Conservation (phyloP, 345 rosid genomes). For the Boechera divaricarpa region DNA sequence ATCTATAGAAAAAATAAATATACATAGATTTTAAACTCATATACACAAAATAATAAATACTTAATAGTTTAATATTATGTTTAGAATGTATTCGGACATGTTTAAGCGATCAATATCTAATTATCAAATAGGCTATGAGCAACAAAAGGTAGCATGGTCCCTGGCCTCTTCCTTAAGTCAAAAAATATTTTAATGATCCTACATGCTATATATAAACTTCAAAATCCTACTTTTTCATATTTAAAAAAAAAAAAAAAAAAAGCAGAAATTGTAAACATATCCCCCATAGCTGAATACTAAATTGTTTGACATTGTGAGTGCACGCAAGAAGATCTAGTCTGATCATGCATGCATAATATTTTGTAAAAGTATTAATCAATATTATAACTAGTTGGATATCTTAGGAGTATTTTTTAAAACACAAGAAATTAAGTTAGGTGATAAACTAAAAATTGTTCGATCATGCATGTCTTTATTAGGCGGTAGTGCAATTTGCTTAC, state of each 20-base stretch:
- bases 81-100: conserved; percentile 18
- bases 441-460: not conserved
- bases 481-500: not conserved
- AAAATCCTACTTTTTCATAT: not conserved
- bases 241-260: too few relatives aligned
- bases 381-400: not conserved
- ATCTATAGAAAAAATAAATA: too few relatives aligned
- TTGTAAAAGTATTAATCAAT: not conserved
- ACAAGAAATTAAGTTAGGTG: not conserved
- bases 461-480: not conserved
- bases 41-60: not conserved
- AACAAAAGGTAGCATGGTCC: conserved; percentile 38
- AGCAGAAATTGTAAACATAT: conserved; percentile 11
- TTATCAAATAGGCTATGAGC: conserved; percentile 22
- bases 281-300: not conserved
- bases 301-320: conserved; percentile 9
- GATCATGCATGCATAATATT: not conserved
- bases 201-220: not conserved
- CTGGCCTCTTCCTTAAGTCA: conserved; percentile 43
- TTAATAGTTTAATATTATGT: not conserved
- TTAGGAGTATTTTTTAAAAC: not conserved
- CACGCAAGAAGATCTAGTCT: not conserved
- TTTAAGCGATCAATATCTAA: conserved; percentile 6
- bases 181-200: conserved; percentile 7
- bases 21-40: not conserved